Evolutionary conservation across 1,284 basidiomycete genomes (phyloP), one percentile per base, ranked within the genome.

Genomic region (Tremellales sp.): DNA sequence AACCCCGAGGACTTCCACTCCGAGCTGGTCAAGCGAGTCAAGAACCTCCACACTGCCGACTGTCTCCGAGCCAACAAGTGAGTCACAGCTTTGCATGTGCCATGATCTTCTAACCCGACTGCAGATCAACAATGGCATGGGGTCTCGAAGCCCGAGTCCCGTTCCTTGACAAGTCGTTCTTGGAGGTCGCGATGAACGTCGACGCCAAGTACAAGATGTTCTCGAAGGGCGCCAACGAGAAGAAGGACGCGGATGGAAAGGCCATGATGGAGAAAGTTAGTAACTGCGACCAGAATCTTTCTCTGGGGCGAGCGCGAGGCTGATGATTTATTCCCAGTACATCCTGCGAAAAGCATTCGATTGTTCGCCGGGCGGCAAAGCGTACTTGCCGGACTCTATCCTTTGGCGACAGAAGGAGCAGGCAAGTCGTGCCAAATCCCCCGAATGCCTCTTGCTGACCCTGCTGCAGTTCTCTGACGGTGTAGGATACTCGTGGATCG

Each of bases 351-450:
- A 97, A 76, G 94, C 94, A 2, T 99, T 99, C 73, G 95, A 98
- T 71, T 82, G 82, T 57, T 74, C 87, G 2, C 85, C 87, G 3
- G 85, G 86, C 53, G 74, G 77, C 33, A 77, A 94, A 84, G 84
- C 92, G 4, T 99, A 97, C 76, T 81, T 99, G 45, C 95, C 95
- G 18, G 81, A 81, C 53, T 87, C 86, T 28, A 97, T 99, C 61
- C 80, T 99, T 33, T 99, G 95, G 95, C 82, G 95, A 53, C 95
- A 99, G 72, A 99, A 99, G 74, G 95, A 99, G 74, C 93, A 97
- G 67, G 39, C 27, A 19, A 40, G 39, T 3, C 27, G n/a, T n/a
- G n/a, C n/a, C n/a, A n/a, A n/a, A n/a, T n/a, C n/a, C n/a, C n/a
- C 21, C 3, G 21, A 14, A 25, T 27, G 13, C 39, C 14, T 26